Percentiles rank a stretch among this genome's conserved stretches.
These are phyloP conservation scores for Blepharisma japonicum DNA, from an alignment of 73 alveolate species.

Conservation along the genomic window DNA sequence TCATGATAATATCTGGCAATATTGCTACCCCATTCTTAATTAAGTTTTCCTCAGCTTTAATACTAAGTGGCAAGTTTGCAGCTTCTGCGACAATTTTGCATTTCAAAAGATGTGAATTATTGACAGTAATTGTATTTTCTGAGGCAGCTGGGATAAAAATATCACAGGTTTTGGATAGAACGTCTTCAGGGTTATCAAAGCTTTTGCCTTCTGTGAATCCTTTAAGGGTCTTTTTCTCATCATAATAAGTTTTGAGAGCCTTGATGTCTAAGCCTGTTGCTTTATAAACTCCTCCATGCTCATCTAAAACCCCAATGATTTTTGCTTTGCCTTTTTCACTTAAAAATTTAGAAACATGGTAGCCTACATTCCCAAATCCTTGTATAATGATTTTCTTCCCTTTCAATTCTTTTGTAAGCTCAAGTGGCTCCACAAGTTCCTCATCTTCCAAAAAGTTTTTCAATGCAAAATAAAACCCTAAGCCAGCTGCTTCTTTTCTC, in stretches of 20 bases:
- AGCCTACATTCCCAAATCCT: constrained; percentile 55
- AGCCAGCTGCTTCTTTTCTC: constrained; percentile 61
- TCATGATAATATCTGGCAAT: constrained; percentile 79
- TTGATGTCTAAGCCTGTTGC: constrained; percentile 41
- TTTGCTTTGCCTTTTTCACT: constrained; percentile 38
- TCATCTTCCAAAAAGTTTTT: constrained; percentile 33
- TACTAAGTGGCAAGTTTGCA: constrained; percentile 79
- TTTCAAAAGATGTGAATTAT: constrained; percentile 69
- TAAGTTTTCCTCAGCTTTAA: constrained; percentile 65
- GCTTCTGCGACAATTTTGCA: constrained; percentile 82
- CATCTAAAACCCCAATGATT: constrained; percentile 33
- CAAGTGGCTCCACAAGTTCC: constrained; percentile 28
- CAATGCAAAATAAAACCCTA: constrained; percentile 39
- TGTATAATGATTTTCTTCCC: constrained; percentile 42
- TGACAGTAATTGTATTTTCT: constrained; percentile 67
- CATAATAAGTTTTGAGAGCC: constrained; percentile 50
- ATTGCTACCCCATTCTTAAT: constrained; percentile 63
- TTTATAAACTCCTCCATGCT: constrained; percentile 35
- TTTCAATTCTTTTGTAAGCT: constrained; percentile 30
- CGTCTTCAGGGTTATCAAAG: constrained; percentile 54
- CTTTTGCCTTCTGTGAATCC: constrained; percentile 69
- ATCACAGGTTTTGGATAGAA: constrained; percentile 69
- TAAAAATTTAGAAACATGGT: constrained; percentile 38
- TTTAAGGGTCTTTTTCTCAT: constrained; percentile 65
- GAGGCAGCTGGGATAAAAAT: constrained; percentile 87